Percentiles rank a stretch among this genome's conserved stretches.
phyloP scores from a whole-genome alignment of 768 basidiomycete species.

The Leucosporidium scottii region DNA sequence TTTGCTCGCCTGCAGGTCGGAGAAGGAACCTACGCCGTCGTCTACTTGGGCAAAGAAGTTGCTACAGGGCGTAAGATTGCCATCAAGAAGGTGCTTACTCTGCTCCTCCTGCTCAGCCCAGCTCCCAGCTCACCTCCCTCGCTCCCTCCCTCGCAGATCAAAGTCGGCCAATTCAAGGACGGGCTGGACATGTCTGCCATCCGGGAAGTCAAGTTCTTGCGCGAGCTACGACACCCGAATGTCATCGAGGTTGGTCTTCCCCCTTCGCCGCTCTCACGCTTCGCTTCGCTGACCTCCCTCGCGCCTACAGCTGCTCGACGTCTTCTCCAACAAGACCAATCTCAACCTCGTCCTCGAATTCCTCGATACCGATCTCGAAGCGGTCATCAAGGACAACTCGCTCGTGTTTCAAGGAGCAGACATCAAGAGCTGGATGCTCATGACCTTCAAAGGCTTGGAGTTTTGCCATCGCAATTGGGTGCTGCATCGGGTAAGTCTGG shows the following conservation, averaged over 20 bases:
- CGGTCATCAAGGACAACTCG: slow-evolving; percentile 86
- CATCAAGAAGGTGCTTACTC: slow-evolving; percentile 75
- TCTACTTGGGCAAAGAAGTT: slow-evolving; percentile 49
- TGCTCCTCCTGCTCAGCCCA: background rate
- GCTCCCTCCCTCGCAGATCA: slow-evolving; percentile 27
- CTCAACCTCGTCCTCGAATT: slow-evolving; percentile 96
- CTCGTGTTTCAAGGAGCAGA: slow-evolving; percentile 90
- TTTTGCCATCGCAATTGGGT: slow-evolving; percentile 94
- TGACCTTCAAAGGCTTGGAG: slow-evolving; percentile 95
- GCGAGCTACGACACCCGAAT: slow-evolving; percentile 88
- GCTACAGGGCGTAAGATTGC: slow-evolving; percentile 77
- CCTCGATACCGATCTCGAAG: slow-evolving; percentile 90
- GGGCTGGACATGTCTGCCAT: slow-evolving; percentile 98
- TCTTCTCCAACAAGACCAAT: slow-evolving; percentile 92
- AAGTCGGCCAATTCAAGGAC: slow-evolving; percentile 49
- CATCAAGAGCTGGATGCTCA: slow-evolving; percentile 98
- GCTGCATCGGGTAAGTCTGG: slow-evolving; percentile 68
- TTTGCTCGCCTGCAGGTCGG: slow-evolving; percentile 40
- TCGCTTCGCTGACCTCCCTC: background rate
- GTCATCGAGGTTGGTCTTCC: slow-evolving; percentile 66
- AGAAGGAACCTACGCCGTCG: slow-evolving; percentile 59
- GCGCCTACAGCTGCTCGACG: slow-evolving; percentile 75
- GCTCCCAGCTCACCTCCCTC: background rate
- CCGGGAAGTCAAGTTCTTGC: slow-evolving; percentile 92
- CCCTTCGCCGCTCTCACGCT: background rate